Evolutionary conservation across 352 stramenopile species (phyloP), one percentile per base, ranked within the genome.

Genomic region (Plasmopara viticola): DNA sequence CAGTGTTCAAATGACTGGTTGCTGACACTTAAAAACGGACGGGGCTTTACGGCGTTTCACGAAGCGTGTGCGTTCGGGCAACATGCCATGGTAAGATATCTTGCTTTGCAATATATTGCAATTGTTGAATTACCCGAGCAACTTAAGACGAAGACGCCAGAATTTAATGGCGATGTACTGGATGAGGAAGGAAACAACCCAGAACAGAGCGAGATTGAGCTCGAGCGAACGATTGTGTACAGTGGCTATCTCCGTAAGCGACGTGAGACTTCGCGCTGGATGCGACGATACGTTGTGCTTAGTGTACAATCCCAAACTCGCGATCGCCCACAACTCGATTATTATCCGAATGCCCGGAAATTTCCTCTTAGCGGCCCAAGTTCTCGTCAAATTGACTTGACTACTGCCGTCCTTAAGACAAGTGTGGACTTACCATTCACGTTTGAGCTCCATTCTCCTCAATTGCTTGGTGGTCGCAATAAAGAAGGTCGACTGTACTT

Each of bases 401-500:
- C 60, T 15, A 67, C 66, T 4, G 78, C 83, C 31, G 48, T 93
- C 12, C 80, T 90, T 54, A 90, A 91, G 60, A 90, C 88, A 48
- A 87, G 74, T 56, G 68, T 85, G 42, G 75, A 91, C 33, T 64
- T 84, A n/a, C 64, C 78, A 15, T 90, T 87, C 48, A 59, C 80
- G 4, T 97, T 97, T 41, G 87, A 96, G 60, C 68, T 97, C 33
- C 86, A 96, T 61, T 95, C 85, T n/a, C 84, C 86, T 6, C 66
- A 90, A 56, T 70, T 97, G 12, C 65, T 96, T 5, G 44, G 67
- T 20, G 77, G 84, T 4, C 71, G 71, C 35, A 97, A 97, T 59
- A 84, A 85, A 37, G 87, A 96, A 68, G 88, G 88, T 0, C 72
- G 85, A 5, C 56, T 97, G 8, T 93, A 94, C 51, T 96, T 96